Evolutionary conservation across 78 protist species (phyloP).

Genomic region (Trichosphaerium sp.): DNA sequence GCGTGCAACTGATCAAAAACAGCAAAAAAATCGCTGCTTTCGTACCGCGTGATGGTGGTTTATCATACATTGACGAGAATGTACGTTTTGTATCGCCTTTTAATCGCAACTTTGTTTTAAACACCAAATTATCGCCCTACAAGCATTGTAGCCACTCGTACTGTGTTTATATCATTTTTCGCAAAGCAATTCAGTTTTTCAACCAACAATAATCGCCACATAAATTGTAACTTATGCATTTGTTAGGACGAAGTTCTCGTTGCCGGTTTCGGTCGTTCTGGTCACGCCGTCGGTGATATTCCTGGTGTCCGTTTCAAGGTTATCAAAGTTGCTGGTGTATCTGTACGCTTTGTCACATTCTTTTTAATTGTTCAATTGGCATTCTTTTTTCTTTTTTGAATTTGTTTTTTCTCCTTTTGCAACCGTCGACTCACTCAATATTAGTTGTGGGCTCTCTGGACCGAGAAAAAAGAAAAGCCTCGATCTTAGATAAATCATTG

Average conservation of each 20-base stretch:
- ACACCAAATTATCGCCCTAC: no score
- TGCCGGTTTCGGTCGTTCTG: conserved; percentile 99
- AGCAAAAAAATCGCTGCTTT: conserved; percentile 99
- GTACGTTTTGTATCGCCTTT: no score
- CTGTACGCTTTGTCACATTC: conserved; percentile 83
- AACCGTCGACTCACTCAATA: neutral
- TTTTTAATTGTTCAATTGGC: no score
- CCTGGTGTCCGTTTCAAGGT: conserved; percentile 99
- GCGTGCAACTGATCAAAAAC: conserved; percentile 99
- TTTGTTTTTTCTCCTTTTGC: no score
- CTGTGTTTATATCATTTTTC: no score
- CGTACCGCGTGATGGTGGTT: conserved; percentile 99
- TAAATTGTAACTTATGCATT: no score
- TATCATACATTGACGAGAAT: conserved; percentile 97
- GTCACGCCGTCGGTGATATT: conserved; percentile 99
- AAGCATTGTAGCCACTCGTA: no score
- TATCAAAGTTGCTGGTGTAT: conserved; percentile 90
- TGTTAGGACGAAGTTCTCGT: conserved; percentile 97
- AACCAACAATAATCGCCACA: no score
- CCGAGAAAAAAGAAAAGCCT: conserved; percentile 87
- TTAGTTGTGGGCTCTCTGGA: conserved; percentile 38
- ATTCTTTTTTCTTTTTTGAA: no score
- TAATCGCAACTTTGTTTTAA: no score
- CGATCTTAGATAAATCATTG: no score
- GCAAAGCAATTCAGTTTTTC: no score